phyloP scores from a whole-genome alignment of 257 asterid species.

The Rhazya stricta region DNA sequence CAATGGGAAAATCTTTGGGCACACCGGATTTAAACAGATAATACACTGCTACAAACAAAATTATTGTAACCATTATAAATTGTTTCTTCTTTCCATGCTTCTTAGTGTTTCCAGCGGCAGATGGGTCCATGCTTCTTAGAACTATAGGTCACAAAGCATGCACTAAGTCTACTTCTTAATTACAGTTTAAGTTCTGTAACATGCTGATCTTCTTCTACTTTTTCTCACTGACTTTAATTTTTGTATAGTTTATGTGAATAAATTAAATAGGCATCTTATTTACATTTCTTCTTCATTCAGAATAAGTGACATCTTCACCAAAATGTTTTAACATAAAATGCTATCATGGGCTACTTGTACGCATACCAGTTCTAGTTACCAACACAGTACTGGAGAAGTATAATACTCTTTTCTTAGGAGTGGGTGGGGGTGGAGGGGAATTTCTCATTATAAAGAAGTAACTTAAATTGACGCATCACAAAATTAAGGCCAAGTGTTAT shows the following conservation, averaged over 20 bases:
- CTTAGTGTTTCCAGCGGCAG: not conserved
- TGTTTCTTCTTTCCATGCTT: not conserved
- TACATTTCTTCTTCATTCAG: too few relatives aligned
- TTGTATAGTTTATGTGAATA: not conserved
- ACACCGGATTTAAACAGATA: not conserved
- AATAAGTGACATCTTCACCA: not conserved
- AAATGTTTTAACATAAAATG: not conserved
- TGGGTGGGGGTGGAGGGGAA: not conserved
- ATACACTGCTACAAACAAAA: not conserved
- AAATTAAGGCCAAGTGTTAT: not conserved
- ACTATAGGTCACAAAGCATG: not conserved
- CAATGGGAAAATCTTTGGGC: not conserved
- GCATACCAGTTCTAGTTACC: not conserved
- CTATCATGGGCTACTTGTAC: not conserved
- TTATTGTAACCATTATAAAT: not conserved
- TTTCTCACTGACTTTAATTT: not conserved
- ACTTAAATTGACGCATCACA: not conserved
- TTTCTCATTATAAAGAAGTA: not conserved
- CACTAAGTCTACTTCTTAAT: not conserved
- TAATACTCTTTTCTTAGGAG: too few relatives aligned
- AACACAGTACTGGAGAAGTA: not conserved
- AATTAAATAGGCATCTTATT: not conserved
- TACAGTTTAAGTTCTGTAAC: not conserved
- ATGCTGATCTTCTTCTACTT: not conserved
- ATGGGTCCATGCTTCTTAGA: not conserved